phyloP scores from a whole-genome alignment of 2,329 filamentous ascomycete genomes.

The Cercospora brassicicola region DNA sequence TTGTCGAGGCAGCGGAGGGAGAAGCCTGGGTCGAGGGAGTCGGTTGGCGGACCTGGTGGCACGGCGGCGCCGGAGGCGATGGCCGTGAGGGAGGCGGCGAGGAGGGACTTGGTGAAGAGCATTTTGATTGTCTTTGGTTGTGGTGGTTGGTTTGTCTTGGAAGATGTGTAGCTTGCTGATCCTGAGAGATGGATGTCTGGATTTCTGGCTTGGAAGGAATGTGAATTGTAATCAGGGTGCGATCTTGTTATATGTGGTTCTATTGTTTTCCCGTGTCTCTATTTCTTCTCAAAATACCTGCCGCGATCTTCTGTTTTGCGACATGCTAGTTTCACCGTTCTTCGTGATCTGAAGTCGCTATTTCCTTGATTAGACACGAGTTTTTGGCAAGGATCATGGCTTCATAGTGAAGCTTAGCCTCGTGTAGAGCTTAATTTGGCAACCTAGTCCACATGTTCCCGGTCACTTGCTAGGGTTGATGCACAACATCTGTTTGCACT shows the following conservation, averaged over 20 bases:
- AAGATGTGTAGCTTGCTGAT: not conserved
- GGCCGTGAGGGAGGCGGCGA: conserved; percentile 24
- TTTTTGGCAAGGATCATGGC: not conserved
- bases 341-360: not conserved
- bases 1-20: conserved; percentile 5
- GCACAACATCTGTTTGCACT: not conserved
- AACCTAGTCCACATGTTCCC: not conserved
- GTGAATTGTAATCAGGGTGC: not conserved
- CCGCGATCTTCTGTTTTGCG: not conserved
- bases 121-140: conserved; percentile 16
- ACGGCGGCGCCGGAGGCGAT: conserved; percentile 21
- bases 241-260: not conserved
- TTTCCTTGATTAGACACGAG: not conserved
- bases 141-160: not conserved
- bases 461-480: not conserved
- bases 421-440: not conserved
- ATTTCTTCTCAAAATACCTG: not conserved
- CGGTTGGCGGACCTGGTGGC: not conserved
- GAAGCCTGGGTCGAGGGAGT: not conserved
- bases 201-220: not conserved
- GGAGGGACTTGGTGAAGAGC: conserved; percentile 21
- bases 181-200: not conserved
- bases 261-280: not conserved
- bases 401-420: not conserved
- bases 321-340: not conserved